Percentiles rank a stretch among this genome's conserved stretches.
phyloP scores from a whole-genome alignment of 257 asterid species.

The Forsythia suspensa region DNA sequence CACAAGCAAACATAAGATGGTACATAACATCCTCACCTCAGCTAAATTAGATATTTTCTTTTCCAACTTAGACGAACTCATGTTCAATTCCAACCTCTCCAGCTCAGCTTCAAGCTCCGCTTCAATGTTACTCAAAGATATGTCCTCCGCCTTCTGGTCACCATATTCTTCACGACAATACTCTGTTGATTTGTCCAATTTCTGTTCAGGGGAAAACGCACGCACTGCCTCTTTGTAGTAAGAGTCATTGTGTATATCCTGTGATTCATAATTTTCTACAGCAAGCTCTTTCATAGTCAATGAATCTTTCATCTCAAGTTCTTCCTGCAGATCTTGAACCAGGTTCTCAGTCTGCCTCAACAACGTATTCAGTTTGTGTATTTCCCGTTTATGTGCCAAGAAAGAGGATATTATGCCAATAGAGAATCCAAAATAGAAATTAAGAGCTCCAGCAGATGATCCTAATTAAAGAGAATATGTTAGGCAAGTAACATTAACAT shows the following conservation, averaged over 20 bases:
- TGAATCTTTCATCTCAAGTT: slow-evolving; percentile 88
- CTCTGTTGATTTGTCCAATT: slow-evolving; percentile 21
- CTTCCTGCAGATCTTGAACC: slow-evolving; percentile 93
- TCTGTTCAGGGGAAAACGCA: slow-evolving; percentile 38
- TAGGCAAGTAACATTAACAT: slow-evolving; percentile 14
- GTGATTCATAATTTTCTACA: slow-evolving; percentile 56
- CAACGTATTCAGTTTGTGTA: slow-evolving; percentile 51
- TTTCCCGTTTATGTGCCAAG: slow-evolving; percentile 55
- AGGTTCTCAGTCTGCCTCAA: slow-evolving; percentile 70
- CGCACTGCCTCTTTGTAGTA: slow-evolving; percentile 26
- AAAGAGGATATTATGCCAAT: slow-evolving; percentile 64
- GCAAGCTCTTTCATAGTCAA: slow-evolving; percentile 81
- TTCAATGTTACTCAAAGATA: slow-evolving; percentile 74
- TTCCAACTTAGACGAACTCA: slow-evolving; percentile 51
- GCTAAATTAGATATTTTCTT: slow-evolving; percentile 39
- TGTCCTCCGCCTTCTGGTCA: slow-evolving; percentile 49
- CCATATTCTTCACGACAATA: slow-evolving; percentile 22
- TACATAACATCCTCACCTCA: slow-evolving; percentile 48
- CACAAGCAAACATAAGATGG: not conserved
- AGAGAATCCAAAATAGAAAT: slow-evolving; percentile 69
- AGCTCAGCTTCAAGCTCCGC: slow-evolving; percentile 98
- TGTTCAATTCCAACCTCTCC: slow-evolving; percentile 73
- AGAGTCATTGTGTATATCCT: slow-evolving; percentile 37
- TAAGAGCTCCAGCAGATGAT: slow-evolving; percentile 40
- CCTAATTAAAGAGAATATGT: slow-evolving; percentile 54